These are phyloP conservation scores for Nakaseomyces uthaithaninus DNA, from an alignment of 1,139 yeast genomes.

Conservation along the genomic window DNA sequence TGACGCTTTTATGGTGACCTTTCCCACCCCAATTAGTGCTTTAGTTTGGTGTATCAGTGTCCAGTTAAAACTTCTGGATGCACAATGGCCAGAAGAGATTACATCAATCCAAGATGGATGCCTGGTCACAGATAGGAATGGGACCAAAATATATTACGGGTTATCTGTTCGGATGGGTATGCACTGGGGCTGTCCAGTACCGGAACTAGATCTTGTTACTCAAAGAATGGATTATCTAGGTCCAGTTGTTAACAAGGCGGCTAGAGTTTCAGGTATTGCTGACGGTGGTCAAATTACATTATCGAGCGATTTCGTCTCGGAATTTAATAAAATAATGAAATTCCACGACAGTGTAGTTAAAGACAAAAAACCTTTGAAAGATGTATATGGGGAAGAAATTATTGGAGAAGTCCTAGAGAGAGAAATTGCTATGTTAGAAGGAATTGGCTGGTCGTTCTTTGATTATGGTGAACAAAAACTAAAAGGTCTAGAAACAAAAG, in stretches of 20 bases:
- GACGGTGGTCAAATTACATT: slow-evolving; percentile 97
- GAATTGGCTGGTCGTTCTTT: slow-evolving; percentile 60
- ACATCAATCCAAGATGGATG: slow-evolving; percentile 79
- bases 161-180: slow-evolving; percentile 94
- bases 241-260: slow-evolving; percentile 94
- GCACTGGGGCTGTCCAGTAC: slow-evolving; percentile 97
- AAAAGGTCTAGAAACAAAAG: slow-evolving; percentile 93
- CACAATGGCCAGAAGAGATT: slow-evolving; percentile 96
- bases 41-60: slow-evolving; percentile 91
- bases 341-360: slow-evolving; percentile 43
- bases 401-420: slow-evolving; percentile 59
- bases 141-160: slow-evolving; percentile 68
- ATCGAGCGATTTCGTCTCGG: slow-evolving; percentile 72
- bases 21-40: slow-evolving; percentile 87
- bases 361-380: slow-evolving; percentile 35
- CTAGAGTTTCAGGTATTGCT: slow-evolving; percentile 88
- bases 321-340: slow-evolving; percentile 51
- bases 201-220: slow-evolving; percentile 90
- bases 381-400: slow-evolving; percentile 57
- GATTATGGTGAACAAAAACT: slow-evolving; percentile 80
- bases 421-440: slow-evolving; percentile 59
- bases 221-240: slow-evolving; percentile 98
- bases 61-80: slow-evolving; percentile 71
- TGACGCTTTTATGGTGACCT: slow-evolving; percentile 98
- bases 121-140: slow-evolving; percentile 62